These are phyloP conservation scores for Eucalyptus regnans DNA, from an alignment of 345 rosid genomes.

Conservation along the genomic window DNA sequence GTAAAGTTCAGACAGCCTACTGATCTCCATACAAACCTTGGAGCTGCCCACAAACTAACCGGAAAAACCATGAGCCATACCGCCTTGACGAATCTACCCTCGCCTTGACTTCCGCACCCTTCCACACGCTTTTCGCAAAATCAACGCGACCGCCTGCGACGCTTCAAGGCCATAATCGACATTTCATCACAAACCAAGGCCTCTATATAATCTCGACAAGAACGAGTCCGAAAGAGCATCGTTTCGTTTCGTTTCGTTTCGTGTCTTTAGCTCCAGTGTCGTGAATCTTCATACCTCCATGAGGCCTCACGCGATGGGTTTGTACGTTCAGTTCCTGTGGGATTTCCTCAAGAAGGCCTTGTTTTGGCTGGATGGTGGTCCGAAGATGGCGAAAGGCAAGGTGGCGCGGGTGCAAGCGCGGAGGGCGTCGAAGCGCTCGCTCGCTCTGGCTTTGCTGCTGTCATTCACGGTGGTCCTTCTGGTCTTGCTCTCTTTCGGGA, in stretches of 20 bases:
- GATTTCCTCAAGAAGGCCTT: not conserved
- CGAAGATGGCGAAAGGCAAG: constrained; percentile 7
- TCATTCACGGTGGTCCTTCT: not conserved
- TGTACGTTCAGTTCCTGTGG: not conserved
- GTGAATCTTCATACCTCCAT: not conserved
- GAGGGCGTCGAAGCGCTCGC: not conserved
- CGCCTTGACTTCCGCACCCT: not conserved
- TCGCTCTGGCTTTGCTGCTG: not conserved
- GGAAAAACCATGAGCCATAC: not conserved
- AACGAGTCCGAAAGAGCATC: not conserved
- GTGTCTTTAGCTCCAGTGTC: not conserved
- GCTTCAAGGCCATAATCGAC: not conserved
- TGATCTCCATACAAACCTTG: not conserved
- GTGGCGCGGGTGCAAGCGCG: not conserved
- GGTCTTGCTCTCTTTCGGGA: not conserved
- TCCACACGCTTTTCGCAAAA: not conserved
- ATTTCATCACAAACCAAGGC: not conserved
- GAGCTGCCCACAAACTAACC: constrained; percentile 8
- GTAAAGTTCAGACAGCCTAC: not conserved
- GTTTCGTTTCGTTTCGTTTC: not conserved
- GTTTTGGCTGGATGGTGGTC: not conserved
- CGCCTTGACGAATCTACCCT: not conserved
- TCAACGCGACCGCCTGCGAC: not conserved
- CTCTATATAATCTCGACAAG: not conserved
- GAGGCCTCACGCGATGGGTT: not conserved